Conservation (phyloP, 2,329 filamentous ascomycete genomes). For the Tympanopsis confertula region DNA sequence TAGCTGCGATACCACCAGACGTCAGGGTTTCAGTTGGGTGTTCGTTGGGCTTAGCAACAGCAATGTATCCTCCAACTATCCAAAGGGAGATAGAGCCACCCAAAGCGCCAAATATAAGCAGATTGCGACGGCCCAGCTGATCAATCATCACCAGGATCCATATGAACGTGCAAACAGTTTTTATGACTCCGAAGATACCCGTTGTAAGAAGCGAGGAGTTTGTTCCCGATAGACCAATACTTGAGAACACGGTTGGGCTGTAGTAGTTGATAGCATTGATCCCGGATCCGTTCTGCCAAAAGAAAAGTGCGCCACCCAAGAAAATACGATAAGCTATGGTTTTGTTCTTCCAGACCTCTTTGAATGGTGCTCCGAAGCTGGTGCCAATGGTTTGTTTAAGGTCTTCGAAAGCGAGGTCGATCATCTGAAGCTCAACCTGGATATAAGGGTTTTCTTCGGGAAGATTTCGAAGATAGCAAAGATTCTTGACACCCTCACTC, state of each 20-base stretch:
- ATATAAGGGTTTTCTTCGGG: slow-evolving; percentile 49
- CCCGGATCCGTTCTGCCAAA: slow-evolving; percentile 67
- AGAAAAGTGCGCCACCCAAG: slow-evolving; percentile 62
- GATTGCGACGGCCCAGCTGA: slow-evolving; percentile 35
- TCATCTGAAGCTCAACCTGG: slow-evolving; percentile 58
- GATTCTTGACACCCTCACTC: slow-evolving; percentile 42
- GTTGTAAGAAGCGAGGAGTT: slow-evolving; percentile 44
- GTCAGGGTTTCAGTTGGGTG: slow-evolving; percentile 21
- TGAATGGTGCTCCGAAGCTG: slow-evolving; percentile 67
- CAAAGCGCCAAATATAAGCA: slow-evolving; percentile 51
- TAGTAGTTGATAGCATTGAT: slow-evolving; percentile 77
- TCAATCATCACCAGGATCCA: slow-evolving; percentile 64
- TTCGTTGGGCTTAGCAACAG: slow-evolving; percentile 26
- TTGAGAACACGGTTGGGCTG: slow-evolving; percentile 53
- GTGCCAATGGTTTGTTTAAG: slow-evolving; percentile 51
- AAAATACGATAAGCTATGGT: slow-evolving; percentile 61
- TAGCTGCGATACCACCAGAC: slow-evolving; percentile 42
- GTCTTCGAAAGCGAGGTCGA: slow-evolving; percentile 58
- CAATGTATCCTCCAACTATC: slow-evolving; percentile 52
- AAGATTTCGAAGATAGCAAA: slow-evolving; percentile 56
- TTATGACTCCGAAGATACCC: slow-evolving; percentile 67
- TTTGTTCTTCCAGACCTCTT: slow-evolving; percentile 35
- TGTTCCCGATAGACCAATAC: slow-evolving; percentile 31
- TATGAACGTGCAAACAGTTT: slow-evolving; percentile 55
- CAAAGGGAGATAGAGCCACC: slow-evolving; percentile 55